Base-by-base conservation (phyloP, 768 basidiomycete species). In the Auriscalpium orientale region DNA sequence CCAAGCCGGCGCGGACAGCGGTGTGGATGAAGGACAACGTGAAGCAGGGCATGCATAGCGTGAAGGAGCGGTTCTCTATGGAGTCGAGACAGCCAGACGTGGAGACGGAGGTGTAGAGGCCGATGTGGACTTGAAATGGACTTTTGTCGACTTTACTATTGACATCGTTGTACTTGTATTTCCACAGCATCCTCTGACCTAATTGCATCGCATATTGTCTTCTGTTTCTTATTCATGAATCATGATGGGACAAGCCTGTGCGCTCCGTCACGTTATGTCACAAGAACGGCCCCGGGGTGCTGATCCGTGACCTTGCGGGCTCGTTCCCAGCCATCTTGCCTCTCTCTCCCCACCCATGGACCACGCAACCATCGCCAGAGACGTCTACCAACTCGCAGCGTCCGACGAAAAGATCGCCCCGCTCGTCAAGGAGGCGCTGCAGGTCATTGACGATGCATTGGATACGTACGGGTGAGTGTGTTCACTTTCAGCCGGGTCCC, bases 391-490 rank as follows among this genome's bases (percentile, higher is more conserved):
- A 6, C 74, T 90, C 40, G 85, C 86, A 37, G 65, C 68, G 22
- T 81, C 82, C 16, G 59, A 70, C 5, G 77, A 85, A 49, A 73
- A 80, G 3, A 74, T 91, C 22, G 78, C 81, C 3, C 70, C 71
- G 13, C 70, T 79, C 56, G 84, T 97, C 46, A 83, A 79, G 66
- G 84, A 94, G 67, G 94, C 95, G 0, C 68, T 95, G 58, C 73
- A 80, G 15, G 89, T 95, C 51, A 89, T 98, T 44, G 86, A 94
- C 65, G 66, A 81, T 5, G 84, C 85, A 40, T 67, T 99, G 47
- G 82, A 89, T 60, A 74, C 77, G 56, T 83, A 89, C 72, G 88
- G 92, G 95, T 95, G 70, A 68, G 95, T 79, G n/a, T n/a, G n/a
- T 9, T 33, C 57, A 58, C 59, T 46, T 62, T 35, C 62, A 56